Evolutionary conservation across 305 asterid species (phyloP), one percentile per base, ranked within the genome.

Genomic region (Fraxinus sp.): DNA sequence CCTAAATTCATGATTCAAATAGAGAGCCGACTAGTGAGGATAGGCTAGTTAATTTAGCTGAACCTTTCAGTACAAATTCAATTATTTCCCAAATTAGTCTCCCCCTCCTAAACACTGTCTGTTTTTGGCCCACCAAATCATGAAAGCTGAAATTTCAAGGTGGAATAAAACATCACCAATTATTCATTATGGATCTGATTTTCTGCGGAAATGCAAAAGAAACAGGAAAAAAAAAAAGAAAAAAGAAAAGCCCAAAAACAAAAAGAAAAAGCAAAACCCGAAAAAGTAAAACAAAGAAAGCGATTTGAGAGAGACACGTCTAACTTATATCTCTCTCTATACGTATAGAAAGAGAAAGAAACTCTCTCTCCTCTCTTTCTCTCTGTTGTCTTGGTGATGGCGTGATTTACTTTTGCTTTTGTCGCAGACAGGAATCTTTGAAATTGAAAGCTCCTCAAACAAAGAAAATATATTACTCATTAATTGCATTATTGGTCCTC

Each of bases 361-460:
- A 64, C 24, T 35, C 37, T 33, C 37, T 7, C 41, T 36, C 41
- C 43, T 37, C 43, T 37, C 36, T 35, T 32, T 62, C 72, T 24
- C 35, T 71, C 39, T 70, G 18, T 70, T 32, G 5, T 32, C 41
- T 32, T 30, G 66, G 33, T 7, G 85, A 77, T 49, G 83, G 87
- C 80, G 85, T 77, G 87, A 57, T 78, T 80, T 78, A 77, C 86
- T 84, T 88, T 88, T 80, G 79, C 87, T 84, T 86, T 82, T 88
- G 77, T 71, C 86, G 80, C 89, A 87, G 86, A 86, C 89, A 84
- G 82, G 86, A 86, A 86, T 88, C 90, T 85, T 86, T 84, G 57
- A 81, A 83, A 81, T 87, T 83, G 77, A 79, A 79, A 82, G 81
- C 55, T 46, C 81, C 77, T 22, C 76, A 70, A 70, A 70, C 10